Conservation (phyloP, 371 early-diverging fungal species). For the Actinomortierella ambigua region DNA sequence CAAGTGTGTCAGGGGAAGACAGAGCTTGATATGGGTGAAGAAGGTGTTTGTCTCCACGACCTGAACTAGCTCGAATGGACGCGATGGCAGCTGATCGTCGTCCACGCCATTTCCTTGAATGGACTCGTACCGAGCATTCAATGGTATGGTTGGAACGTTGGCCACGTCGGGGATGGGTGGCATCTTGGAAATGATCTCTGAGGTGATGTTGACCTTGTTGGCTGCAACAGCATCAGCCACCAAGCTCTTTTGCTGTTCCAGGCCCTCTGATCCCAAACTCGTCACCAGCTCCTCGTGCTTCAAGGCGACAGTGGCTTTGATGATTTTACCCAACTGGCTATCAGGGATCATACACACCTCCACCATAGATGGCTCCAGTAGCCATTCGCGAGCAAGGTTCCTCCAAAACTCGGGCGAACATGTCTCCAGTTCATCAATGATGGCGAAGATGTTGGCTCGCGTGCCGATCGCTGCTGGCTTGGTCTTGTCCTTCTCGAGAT, state of each 20-base stretch:
- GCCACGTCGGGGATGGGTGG: conserved; percentile 61
- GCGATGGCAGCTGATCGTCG: background rate
- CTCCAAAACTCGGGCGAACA: conserved; percentile 65
- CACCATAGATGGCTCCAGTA: conserved; percentile 57
- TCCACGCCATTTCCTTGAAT: conserved; percentile 4
- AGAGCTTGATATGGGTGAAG: conserved; percentile 59
- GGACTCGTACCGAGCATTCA: conserved; percentile 24
- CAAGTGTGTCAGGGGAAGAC: conserved; percentile 54
- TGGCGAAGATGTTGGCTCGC: conserved; percentile 51
- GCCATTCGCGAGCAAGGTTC: conserved; percentile 57
- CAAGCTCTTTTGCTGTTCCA: conserved; percentile 47
- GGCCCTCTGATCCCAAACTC: conserved; percentile 55
- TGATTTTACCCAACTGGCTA: conserved; percentile 49
- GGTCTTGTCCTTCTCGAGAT: conserved; percentile 24
- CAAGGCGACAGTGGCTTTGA: conserved; percentile 49
- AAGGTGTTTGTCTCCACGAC: conserved; percentile 64
- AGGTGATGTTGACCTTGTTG: conserved; percentile 60
- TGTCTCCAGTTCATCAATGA: conserved; percentile 54
- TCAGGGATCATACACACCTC: conserved; percentile 70
- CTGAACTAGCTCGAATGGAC: conserved; percentile 57
- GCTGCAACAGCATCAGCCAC: conserved; percentile 62
- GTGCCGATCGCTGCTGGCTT: conserved; percentile 47
- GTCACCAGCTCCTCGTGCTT: conserved; percentile 47
- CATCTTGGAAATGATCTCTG: conserved; percentile 52
- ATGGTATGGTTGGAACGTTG: conserved; percentile 47